Conservation (phyloP, 1,284 basidiomycete species). For the Trametes pubescens region DNA sequence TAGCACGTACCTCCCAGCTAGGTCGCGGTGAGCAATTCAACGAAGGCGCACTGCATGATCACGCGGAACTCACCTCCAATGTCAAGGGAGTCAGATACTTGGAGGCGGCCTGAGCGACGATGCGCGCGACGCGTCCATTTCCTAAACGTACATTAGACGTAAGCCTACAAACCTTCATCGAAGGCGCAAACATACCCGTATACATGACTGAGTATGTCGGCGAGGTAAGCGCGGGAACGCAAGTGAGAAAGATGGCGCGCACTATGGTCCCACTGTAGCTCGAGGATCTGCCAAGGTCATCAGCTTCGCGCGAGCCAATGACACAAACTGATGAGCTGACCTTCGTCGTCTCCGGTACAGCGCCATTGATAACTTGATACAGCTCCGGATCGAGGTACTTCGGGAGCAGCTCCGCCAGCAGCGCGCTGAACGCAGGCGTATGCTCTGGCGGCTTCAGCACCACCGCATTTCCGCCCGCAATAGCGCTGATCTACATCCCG, state of each 20-base stretch:
- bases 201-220: constrained; percentile 53
- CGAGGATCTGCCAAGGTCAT: constrained; percentile 58
- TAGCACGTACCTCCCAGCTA: constrained; percentile 11
- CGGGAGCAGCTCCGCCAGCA: constrained; percentile 79
- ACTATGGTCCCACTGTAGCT: constrained; percentile 89
- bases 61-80: constrained; percentile 62
- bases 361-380: constrained; percentile 79
- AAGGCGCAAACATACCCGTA: constrained; percentile 48
- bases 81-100: constrained; percentile 85
- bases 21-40: not conserved
- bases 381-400: constrained; percentile 83
- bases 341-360: constrained; percentile 74
- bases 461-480: constrained; percentile 81
- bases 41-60: not conserved
- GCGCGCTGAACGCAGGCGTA: constrained; percentile 65
- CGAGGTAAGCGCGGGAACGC: not conserved
- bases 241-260: constrained; percentile 36
- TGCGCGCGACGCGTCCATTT: constrained; percentile 75
- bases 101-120: constrained; percentile 84
- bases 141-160: constrained; percentile 44
- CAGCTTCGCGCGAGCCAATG: not conserved
- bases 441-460: constrained; percentile 84
- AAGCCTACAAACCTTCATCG: not conserved
- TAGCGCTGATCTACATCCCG: constrained; percentile 57
- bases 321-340: constrained; percentile 41